A percentile compares a stretch with the other conserved stretches of the same genome.
Evolutionary conservation across 805 yeast genomes (phyloP).

Genomic region (Pichia cephalocereana): DNA sequence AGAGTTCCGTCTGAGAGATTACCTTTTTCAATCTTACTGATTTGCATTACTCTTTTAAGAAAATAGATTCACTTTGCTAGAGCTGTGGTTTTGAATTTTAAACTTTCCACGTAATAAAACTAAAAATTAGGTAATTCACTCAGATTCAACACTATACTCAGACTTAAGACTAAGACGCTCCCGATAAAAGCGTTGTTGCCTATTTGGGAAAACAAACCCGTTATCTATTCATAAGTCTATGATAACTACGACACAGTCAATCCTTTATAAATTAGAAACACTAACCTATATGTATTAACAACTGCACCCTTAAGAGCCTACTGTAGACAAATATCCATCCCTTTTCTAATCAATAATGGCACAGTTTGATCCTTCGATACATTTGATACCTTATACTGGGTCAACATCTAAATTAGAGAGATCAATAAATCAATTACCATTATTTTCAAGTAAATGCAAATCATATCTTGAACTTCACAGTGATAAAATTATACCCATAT

Average conservation of each 20-base stretch:
- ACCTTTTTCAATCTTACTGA: conserved; percentile 9
- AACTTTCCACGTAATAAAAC: too few relatives aligned
- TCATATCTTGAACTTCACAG: conserved; percentile 14
- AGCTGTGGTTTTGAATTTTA: too few relatives aligned
- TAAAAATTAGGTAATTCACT: too few relatives aligned
- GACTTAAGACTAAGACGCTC: too few relatives aligned
- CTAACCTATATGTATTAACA: too few relatives aligned
- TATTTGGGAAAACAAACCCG: neutral
- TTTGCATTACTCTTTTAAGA: conserved; percentile 5
- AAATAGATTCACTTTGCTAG: neutral
- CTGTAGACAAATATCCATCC: too few relatives aligned
- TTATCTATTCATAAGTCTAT: too few relatives aligned
- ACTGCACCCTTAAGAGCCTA: too few relatives aligned
- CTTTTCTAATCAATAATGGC: neutral
- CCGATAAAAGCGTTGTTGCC: conserved; percentile 1
- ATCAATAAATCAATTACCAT: neutral
- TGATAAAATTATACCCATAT: conserved; percentile 28
- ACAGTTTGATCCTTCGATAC: conserved; percentile 17
- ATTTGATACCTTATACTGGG: conserved; percentile 7
- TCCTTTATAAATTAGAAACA: too few relatives aligned
- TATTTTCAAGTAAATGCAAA: conserved; percentile 10
- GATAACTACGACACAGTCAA: too few relatives aligned
- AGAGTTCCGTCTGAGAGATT: conserved; percentile 19
- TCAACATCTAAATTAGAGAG: neutral
- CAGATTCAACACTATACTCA: too few relatives aligned